Evolutionary conservation across 805 yeast genomes (phyloP), one percentile per base, ranked within the genome.

Genomic region (Metschnikowia kofuensis): DNA sequence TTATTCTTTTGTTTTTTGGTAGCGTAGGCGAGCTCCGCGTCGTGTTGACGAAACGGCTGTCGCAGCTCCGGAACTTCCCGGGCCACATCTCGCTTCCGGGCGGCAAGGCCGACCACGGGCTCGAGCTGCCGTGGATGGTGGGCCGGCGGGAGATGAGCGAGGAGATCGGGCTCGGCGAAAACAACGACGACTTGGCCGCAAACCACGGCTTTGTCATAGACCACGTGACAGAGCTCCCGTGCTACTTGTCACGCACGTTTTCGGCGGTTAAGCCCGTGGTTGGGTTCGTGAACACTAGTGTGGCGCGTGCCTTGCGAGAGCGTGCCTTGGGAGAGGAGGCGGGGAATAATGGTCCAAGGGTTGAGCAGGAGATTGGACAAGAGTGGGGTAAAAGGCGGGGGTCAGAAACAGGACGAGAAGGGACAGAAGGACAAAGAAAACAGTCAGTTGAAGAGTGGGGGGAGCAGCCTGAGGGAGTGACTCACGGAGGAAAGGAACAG

Each of bases 31-130:
- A 89, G 55, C 66, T 90, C 15, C 67, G 92, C 39, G 95, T 89
- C 31, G 72, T 91, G 4, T 67, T 91, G 44, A 91, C 97, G 1
- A 83, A 86, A 57, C 68, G 98, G 52, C 83, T 95, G 2, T 74
- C 85, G 42, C 72, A 76, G 35, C 72, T 92, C 57, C 73, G 82
- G 42, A 80, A 80, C 45, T 91, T 90, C 68, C 86, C 94, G 0
- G 97, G 97, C 6, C 96, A 91, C 64, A 87, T 87, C 6, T 89
- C 97, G 1, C 72, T 91, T 8, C 98, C 98, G 4, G 98, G 98
- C 2, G 98, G 97, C 8, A 88, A 85, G 61, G 90, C 96, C 5
- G 97, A 91, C 64, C 61, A 56, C 38, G 81, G 77, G 0, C 70
- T 78, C 15, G 89, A 89, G 57, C 66, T 77, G 12, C 88, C 87